Evolutionary conservation across 2,329 filamentous ascomycete species (phyloP).

Genomic region (Elsinoe fawcettii): DNA sequence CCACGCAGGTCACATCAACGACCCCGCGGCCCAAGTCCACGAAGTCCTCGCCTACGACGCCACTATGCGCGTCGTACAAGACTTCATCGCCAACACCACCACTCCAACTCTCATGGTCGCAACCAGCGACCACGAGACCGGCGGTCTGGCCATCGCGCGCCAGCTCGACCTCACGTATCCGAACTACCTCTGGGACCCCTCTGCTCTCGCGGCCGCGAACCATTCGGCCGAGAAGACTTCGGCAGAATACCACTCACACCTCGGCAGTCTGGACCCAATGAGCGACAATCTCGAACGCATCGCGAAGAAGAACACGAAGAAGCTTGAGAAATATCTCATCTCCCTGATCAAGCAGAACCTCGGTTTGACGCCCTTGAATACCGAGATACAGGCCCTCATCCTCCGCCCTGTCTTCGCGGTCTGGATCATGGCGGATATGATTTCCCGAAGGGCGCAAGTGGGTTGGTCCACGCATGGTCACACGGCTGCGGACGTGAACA

Average conservation of each 20-base stretch:
- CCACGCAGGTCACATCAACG: constrained; percentile 67
- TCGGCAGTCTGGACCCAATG: constrained; percentile 31
- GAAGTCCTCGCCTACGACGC: constrained; percentile 95
- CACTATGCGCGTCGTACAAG: constrained; percentile 71
- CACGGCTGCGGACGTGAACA: constrained; percentile 82
- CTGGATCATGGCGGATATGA: constrained; percentile 69
- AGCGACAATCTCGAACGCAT: constrained; percentile 24
- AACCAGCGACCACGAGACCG: constrained; percentile 95
- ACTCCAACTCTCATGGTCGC: constrained; percentile 74
- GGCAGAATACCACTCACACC: constrained; percentile 52
- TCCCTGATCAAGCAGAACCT: constrained; percentile 62
- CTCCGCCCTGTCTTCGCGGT: constrained; percentile 49
- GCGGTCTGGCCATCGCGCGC: constrained; percentile 73
- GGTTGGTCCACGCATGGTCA: constrained; percentile 96
- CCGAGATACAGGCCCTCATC: constrained; percentile 62
- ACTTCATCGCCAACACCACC: constrained; percentile 70
- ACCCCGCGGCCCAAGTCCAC: constrained; percentile 52
- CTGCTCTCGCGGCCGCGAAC: constrained; percentile 71
- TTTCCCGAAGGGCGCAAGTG: constrained; percentile 78
- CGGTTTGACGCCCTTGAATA: constrained; percentile 62
- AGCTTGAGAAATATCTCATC: constrained; percentile 55
- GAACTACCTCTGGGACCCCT: constrained; percentile 72
- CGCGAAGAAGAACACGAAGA: constrained; percentile 32
- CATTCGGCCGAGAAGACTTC: constrained; percentile 65
- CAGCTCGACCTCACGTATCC: constrained; percentile 59